phyloP scores from a whole-genome alignment of 768 basidiomycete genomes.

The Exsudoporus frostii region DNA sequence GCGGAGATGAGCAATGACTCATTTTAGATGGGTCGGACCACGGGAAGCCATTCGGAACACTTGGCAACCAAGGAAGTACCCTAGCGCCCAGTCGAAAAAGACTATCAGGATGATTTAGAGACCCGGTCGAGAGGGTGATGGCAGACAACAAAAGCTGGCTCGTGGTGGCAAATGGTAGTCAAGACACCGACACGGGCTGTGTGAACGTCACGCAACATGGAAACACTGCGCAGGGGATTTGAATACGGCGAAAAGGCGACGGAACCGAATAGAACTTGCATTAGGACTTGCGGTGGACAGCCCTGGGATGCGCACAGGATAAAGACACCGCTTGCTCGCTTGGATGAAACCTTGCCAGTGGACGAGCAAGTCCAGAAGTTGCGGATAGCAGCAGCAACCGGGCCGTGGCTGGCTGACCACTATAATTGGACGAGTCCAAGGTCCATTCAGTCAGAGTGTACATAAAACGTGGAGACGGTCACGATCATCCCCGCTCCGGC shows the following conservation, averaged over 20 bases:
- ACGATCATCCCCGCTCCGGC: background rate
- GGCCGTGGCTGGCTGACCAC: background rate
- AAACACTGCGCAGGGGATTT: background rate
- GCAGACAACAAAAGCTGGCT: background rate
- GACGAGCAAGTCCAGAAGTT: no score
- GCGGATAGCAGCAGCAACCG: slow-evolving; percentile 9
- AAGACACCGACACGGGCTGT: background rate
- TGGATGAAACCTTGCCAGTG: no score
- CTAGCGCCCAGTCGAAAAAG: background rate
- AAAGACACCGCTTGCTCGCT: no score
- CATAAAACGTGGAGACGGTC: slow-evolving; percentile 10
- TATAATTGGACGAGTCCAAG: background rate
- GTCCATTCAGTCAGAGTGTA: background rate
- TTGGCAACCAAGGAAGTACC: background rate
- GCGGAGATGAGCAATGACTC: background rate
- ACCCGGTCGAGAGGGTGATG: no score
- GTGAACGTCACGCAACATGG: background rate
- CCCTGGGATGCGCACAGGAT: background rate
- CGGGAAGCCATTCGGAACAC: background rate
- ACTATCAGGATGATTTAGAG: background rate
- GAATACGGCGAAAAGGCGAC: background rate
- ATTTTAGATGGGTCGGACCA: background rate
- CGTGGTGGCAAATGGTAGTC: background rate
- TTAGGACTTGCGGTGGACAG: background rate
- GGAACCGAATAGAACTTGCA: background rate